Percentiles rank a stretch among this genome's conserved stretches.
phyloP scores from a whole-genome alignment of 164 flowering plant genomes.

The Tinospora cordifolia region DNA sequence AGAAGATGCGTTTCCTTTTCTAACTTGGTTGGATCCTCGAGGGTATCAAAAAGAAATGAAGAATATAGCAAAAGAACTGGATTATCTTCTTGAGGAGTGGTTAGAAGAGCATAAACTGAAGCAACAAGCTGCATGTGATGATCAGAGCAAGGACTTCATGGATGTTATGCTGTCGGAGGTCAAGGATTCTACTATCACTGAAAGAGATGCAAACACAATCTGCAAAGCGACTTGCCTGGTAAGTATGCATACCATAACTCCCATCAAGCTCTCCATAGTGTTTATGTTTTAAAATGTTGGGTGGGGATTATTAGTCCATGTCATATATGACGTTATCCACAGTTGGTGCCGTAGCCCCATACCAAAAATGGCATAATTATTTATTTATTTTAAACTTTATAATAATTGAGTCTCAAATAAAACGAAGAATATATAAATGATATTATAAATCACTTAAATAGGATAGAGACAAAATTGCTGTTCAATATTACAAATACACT shows the following conservation, averaged over 20 bases:
- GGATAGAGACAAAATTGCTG: too few relatives aligned
- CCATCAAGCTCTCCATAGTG: neutral
- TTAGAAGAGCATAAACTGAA: constrained; percentile 26
- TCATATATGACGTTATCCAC: too few relatives aligned
- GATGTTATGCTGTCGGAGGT: constrained; percentile 25
- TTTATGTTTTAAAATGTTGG: neutral
- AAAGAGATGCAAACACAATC: constrained; percentile 20
- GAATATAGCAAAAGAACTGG: constrained; percentile 21
- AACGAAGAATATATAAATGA: too few relatives aligned
- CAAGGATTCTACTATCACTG: neutral
- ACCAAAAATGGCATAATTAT: too few relatives aligned
- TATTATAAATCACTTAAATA: too few relatives aligned
- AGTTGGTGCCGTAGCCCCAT: too few relatives aligned
- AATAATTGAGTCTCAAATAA: too few relatives aligned
- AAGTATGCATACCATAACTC: too few relatives aligned
- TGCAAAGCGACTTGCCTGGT: constrained; percentile 29
- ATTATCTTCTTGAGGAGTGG: constrained; percentile 16
- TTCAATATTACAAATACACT: too few relatives aligned
- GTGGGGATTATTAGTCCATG: too few relatives aligned
- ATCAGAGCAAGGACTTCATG: constrained; percentile 21
- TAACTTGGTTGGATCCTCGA: constrained; percentile 28
- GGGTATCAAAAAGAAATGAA: constrained; percentile 26
- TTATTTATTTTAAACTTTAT: too few relatives aligned
- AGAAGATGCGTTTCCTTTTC: constrained; percentile 29
- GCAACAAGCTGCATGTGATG: neutral